Evolutionary conservation across 768 basidiomycete species (phyloP).

Genomic region (Holtermannia corniformis): DNA sequence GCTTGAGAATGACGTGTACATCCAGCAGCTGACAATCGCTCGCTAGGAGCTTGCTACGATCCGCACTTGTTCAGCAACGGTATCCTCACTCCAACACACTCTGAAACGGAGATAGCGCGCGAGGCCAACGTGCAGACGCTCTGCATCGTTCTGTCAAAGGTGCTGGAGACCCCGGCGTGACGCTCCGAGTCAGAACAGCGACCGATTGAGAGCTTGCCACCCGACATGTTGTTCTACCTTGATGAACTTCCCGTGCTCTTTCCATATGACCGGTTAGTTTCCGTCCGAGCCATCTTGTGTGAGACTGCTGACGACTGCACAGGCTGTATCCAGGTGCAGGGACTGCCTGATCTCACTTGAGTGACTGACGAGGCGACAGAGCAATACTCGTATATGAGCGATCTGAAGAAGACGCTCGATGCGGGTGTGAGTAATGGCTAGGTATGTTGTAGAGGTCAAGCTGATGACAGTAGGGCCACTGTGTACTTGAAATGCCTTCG

Average conservation of each 20-base stretch:
- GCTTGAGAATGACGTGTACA: too few species aligned
- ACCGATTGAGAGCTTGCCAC: not conserved
- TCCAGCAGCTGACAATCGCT: too few species aligned
- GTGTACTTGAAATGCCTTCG: slow-evolving; percentile 99
- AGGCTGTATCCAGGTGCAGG: slow-evolving; percentile 82
- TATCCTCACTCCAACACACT: too few species aligned
- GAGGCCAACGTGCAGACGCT: too few species aligned
- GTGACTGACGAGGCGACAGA: slow-evolving; percentile 55
- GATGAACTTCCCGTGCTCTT: slow-evolving; percentile 37
- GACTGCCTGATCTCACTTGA: not conserved
- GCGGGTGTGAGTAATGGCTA: slow-evolving; percentile 56
- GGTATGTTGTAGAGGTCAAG: not conserved
- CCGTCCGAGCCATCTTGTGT: not conserved
- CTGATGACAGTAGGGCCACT: slow-evolving; percentile 66
- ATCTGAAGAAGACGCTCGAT: slow-evolving; percentile 91
- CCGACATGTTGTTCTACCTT: slow-evolving; percentile 33
- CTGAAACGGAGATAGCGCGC: too few species aligned
- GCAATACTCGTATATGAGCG: slow-evolving; percentile 99
- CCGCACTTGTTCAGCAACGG: too few species aligned
- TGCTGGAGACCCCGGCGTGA: too few species aligned
- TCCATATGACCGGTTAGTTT: slow-evolving; percentile 39
- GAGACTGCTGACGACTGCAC: slow-evolving; percentile 59
- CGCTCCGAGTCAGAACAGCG: too few species aligned
- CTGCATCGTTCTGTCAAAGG: not conserved
- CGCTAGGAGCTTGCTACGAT: too few species aligned